Evolutionary conservation across 2,329 filamentous ascomycete genomes (phyloP), one percentile per base, ranked within the genome.

Genomic region (Botrytis squamosa): DNA sequence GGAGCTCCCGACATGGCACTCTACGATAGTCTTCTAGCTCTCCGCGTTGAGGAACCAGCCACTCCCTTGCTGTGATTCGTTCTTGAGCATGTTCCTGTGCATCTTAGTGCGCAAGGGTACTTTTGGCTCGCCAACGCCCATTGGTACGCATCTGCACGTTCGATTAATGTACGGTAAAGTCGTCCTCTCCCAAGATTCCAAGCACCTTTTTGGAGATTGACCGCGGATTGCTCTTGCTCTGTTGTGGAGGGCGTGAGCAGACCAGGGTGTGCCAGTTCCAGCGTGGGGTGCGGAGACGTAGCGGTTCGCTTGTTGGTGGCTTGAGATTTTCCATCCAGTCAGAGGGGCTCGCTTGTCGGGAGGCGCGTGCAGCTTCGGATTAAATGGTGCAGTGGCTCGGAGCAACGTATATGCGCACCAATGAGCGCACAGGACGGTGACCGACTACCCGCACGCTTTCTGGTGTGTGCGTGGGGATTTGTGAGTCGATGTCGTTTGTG

Each of bases 401-500:
- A 14, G 25, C 25, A 55, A 46, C 3, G 22, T 68, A 73, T 63
- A 74, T 73, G 70, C 73, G 73, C 73, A 33, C 73, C 73, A 74
- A 74, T 74, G 8, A 63, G 10, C 10, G 10, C 4, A 22, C 22
- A 49, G 29, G 12, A 10, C 14, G 22, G 40, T 36, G 36, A 29
- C 9, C n/a, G 38, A 44, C 38, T 57, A 42, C 25, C 6, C n/a
- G 18, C 66, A 44, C 16, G 40, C 8, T 20, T 59, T 40, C 29
- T n/a, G n/a, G 29, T 33, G 33, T 36, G 59, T 42, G n/a, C 40
- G 49, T 40, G 38, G 33, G 62, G 44, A 29, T 29, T n/a, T 46
- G 33, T 67, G 60, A 46, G 62, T 40, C 38, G 62, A 72, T 33
- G 8, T 42, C 16, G 38, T 59, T 59, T 22, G 62, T 33, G n/a